Evolutionary conservation across 805 yeast species (phyloP), one percentile per base, ranked within the genome.

Genomic region (Myxozyma mucilagina): DNA sequence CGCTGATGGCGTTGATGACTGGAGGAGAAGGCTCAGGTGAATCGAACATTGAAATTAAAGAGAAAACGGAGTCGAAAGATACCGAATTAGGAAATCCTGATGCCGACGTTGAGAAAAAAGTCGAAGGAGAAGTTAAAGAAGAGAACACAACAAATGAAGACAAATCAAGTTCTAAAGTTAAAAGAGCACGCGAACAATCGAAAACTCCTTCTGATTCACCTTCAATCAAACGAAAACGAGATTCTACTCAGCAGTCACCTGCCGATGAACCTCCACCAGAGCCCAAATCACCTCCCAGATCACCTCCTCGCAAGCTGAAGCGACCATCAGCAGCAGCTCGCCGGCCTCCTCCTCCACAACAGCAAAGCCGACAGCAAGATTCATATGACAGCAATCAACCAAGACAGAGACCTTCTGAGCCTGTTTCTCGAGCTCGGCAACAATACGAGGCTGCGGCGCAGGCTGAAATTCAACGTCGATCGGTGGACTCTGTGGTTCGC

Each of bases 401-500:
- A n/a, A 3, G 41, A 38, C n/a, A 2, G 5, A n/a, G 6, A 38
- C 41, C 41, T 38, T 38, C 41, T 3, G 41, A 38, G 16, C 6
- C 41, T 3, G 18, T 8, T n/a, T n/a, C 38, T 14, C 47, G 42
- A 7, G 31, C 16, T 9, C 54, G 56, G 14, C 38, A 36, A 18
- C 43, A 20, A 10, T 29, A 50, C 20, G 47, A 36, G 34, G 42
- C 52, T 3, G 20, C 42, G 14, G 50, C 35, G 9, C 47, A 51
- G 43, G 39, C 36, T 3, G 63, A 61, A 29, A 48, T 48, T 8
- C 42, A 57, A 29, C 51, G 56, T 31, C 42, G 64, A 9, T 52
- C 65, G 16, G 51, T 83, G 57, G 89, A 88, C 68, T 83, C 84
- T 49, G 81, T 89, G 57, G 96, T 94, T 36, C 80, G 91, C 65